Evolutionary conservation across 2,329 filamentous ascomycete species (phyloP).

Genomic region (Fusarium hainanense): DNA sequence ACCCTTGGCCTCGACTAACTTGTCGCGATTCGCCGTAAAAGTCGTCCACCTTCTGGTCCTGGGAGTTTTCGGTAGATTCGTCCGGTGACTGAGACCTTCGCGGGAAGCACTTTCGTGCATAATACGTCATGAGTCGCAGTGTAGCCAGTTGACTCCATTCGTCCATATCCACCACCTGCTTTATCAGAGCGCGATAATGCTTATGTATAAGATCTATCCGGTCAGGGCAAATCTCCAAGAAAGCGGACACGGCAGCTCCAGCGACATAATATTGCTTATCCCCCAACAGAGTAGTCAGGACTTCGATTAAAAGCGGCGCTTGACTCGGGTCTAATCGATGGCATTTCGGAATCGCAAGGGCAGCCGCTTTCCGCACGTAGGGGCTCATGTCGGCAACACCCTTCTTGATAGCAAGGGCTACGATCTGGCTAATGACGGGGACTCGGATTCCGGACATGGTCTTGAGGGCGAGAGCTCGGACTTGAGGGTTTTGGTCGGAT

Average conservation of each 20-base stretch:
- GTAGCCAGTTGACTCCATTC: conserved; percentile 96
- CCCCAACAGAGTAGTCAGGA: conserved; percentile 79
- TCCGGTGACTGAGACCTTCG: conserved; percentile 69
- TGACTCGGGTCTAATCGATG: conserved; percentile 90
- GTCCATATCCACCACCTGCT: conserved; percentile 97
- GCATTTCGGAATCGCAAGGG: conserved; percentile 94
- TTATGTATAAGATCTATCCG: conserved; percentile 89
- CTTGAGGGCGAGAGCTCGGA: conserved; percentile 89
- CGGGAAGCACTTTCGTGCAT: conserved; percentile 90
- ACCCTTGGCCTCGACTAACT: conserved; percentile 57
- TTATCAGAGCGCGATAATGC: conserved; percentile 85
- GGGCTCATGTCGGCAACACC: conserved; percentile 95
- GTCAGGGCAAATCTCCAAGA: conserved; percentile 89
- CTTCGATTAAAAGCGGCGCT: conserved; percentile 84
- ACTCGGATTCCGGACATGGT: conserved; percentile 99
- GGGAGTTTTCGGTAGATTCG: conserved; percentile 51
- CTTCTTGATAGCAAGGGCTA: conserved; percentile 94
- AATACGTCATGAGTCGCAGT: conserved; percentile 82
- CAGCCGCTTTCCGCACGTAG: conserved; percentile 90
- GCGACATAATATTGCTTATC: conserved; percentile 98
- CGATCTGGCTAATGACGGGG: conserved; percentile 97
- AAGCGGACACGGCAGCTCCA: conserved; percentile 89
- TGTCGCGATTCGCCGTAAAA: conserved; percentile 80
- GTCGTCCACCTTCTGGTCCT: conserved; percentile 65
- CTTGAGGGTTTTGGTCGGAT: conserved; percentile 89